Base-by-base conservation (phyloP, 1,284 basidiomycete genomes). In the Tilletiopsis washingtonensis region DNA sequence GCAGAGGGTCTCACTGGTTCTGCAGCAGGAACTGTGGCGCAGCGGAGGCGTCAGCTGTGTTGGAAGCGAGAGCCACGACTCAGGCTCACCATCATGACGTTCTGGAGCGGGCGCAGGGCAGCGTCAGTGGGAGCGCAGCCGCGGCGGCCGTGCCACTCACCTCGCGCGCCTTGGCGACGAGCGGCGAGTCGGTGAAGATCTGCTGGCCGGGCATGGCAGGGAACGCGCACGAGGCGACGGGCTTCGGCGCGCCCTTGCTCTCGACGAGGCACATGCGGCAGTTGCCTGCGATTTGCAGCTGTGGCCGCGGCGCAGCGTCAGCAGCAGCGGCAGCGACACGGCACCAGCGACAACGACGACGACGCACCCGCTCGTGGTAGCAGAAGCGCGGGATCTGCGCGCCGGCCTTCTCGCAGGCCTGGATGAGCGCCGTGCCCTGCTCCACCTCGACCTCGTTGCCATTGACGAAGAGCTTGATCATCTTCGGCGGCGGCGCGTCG, bases 21-120 rank as follows among this genome's bases (percentile, higher is more conserved):
- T 91, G 82, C 49, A 98, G 83, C 34, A 98, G 80, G 77, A 98
- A 97, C 75, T 98, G 94, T n/a, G n/a, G n/a, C n/a, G n/a, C n/a
- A n/a, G n/a, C n/a, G n/a, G n/a, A n/a, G n/a, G n/a, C n/a, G n/a
- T n/a, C n/a, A n/a, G n/a, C n/a, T n/a, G n/a, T n/a, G n/a, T n/a
- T n/a, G n/a, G n/a, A n/a, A n/a, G n/a, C n/a, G n/a, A n/a, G n/a
- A n/a, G n/a, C n/a, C n/a, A n/a, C n/a, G n/a, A n/a, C n/a, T n/a
- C n/a, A n/a, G n/a, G n/a, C n/a, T n/a, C n/a, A n/a, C n/a, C n/a
- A n/a, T n/a, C n/a, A n/a, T n/a, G n/a, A n/a, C n/a, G n/a, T n/a
- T n/a, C n/a, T n/a, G n/a, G n/a, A n/a, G n/a, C n/a, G n/a, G n/a
- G n/a, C 91, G 98, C 96, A 53, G 98, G 93, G 53, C 93, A 91